These are phyloP conservation scores for Inga oerstediana DNA, from an alignment of 306 rosid genomes.

Conservation along the genomic window DNA sequence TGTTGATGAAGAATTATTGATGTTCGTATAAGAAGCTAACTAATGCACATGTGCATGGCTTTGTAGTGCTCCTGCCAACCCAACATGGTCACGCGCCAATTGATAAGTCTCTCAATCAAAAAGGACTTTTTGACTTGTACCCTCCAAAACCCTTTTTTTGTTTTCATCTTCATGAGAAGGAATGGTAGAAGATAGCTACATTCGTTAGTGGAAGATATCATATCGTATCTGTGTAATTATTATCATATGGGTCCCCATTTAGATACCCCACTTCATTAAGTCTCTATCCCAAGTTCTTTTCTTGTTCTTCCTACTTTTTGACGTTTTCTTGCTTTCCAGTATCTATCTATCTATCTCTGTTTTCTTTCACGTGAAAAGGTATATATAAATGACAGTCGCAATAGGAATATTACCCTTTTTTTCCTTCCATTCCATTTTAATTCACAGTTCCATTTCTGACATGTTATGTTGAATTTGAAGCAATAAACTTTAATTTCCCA, in stretches of 20 bases:
- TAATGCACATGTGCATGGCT: background rate
- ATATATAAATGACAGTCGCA: slow-evolving; percentile 4
- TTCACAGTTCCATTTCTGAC: background rate
- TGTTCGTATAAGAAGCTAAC: background rate
- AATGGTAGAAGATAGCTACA: slow-evolving; percentile 1
- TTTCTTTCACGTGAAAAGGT: slow-evolving; percentile 40
- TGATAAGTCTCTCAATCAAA: background rate
- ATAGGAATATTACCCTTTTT: background rate
- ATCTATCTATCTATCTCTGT: background rate
- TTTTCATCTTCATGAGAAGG: slow-evolving; percentile 20
- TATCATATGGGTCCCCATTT: slow-evolving; percentile 27
- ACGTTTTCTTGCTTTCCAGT: slow-evolving; percentile 22
- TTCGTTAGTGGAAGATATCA: slow-evolving; percentile 43
- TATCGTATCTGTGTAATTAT: slow-evolving; percentile 45
- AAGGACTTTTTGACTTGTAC: slow-evolving; percentile 40
- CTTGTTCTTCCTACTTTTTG: slow-evolving; percentile 19
- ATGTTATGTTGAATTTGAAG: background rate
- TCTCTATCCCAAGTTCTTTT: slow-evolving; percentile 17
- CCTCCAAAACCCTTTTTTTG: slow-evolving; percentile 23
- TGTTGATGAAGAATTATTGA: slow-evolving; percentile 1
- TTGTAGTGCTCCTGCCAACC: slow-evolving; percentile 20
- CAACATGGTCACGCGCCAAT: slow-evolving; percentile 29
- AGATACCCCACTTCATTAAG: background rate
- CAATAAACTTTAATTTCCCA: background rate
- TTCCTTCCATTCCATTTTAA: background rate